A percentile compares a stretch with the other conserved stretches of the same genome.
These are phyloP conservation scores for Sporisorium sorghi DNA, from an alignment of 1,284 basidiomycete genomes.

Conservation along the genomic window DNA sequence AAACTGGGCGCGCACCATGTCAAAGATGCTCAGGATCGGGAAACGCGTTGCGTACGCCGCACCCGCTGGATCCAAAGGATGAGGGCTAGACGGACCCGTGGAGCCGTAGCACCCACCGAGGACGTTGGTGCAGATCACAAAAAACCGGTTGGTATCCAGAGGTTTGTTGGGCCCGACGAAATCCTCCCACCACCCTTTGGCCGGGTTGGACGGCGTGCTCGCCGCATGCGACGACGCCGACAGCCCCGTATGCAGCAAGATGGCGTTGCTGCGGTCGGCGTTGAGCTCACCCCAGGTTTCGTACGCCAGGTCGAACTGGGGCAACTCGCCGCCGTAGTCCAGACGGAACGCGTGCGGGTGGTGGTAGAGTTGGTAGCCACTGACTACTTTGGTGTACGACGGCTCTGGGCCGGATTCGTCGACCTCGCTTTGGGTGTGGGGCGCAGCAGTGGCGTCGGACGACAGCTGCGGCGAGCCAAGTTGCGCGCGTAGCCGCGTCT, in stretches of 20 bases:
- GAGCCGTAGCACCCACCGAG: constrained; percentile 97
- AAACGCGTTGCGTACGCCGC: constrained; percentile 84
- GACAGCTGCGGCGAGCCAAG: constrained; percentile 22
- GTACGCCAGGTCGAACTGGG: constrained; percentile 87
- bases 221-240: constrained; percentile 96
- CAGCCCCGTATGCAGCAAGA: constrained; percentile 95
- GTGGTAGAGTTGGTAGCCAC: constrained; percentile 69
- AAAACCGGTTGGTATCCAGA: constrained; percentile 91
- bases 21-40: constrained; percentile 90
- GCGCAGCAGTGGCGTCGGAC: neutral
- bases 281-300: constrained; percentile 96
- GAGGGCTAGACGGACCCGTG: constrained; percentile 87
- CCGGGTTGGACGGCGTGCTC: constrained; percentile 80
- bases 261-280: constrained; percentile 82
- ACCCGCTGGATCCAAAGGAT: constrained; percentile 75
- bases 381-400: constrained; percentile 70
- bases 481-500: constrained; percentile 52
- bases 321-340: constrained; percentile 79
- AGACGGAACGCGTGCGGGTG: constrained; percentile 76
- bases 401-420: constrained; percentile 70
- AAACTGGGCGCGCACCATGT: constrained; percentile 95
- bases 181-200: constrained; percentile 97
- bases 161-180: constrained; percentile 92
- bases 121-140: constrained; percentile 95
- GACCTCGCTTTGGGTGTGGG: constrained; percentile 18